phyloP scores from a whole-genome alignment of 352 stramenopile species.

The Thraustochytrium aureum region DNA sequence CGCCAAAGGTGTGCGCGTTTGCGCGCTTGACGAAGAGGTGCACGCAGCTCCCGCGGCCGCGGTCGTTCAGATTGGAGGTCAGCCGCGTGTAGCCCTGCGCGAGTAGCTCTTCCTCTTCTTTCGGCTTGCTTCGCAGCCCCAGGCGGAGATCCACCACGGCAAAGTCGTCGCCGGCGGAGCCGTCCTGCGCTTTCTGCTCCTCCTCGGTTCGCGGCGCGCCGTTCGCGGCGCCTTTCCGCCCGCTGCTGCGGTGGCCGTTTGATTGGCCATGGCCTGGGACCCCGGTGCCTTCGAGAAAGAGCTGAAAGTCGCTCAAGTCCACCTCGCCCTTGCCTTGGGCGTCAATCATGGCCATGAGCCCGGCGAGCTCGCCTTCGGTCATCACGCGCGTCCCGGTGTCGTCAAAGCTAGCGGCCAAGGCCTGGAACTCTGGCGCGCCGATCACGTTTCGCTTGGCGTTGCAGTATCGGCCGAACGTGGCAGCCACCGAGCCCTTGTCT shows the following conservation, averaged over 20 bases:
- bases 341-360: conserved; percentile 29
- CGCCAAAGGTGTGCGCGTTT: background rate
- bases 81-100: conserved; percentile 39
- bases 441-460: background rate
- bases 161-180: background rate
- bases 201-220: background rate
- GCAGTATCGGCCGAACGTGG: conserved; percentile 33
- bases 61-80: conserved; percentile 36
- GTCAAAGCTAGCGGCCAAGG: background rate
- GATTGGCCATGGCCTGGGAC: too few species aligned
- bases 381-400: conserved; percentile 9
- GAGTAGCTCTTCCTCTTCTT: conserved; percentile 23
- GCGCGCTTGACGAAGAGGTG: conserved; percentile 36
- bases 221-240: background rate
- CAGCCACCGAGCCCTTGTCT: background rate
- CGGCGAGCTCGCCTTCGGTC: conserved; percentile 17
- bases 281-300: conserved; percentile 2
- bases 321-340: conserved; percentile 36
- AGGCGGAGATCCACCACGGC: conserved; percentile 38
- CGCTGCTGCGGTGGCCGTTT: too few species aligned
- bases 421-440: background rate
- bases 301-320: conserved; percentile 39
- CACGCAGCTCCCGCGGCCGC: conserved; percentile 1
- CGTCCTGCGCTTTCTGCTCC: background rate
- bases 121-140: background rate